phyloP scores from a whole-genome alignment of 2,329 filamentous ascomycete species.

The Waltergamsia citrina region DNA sequence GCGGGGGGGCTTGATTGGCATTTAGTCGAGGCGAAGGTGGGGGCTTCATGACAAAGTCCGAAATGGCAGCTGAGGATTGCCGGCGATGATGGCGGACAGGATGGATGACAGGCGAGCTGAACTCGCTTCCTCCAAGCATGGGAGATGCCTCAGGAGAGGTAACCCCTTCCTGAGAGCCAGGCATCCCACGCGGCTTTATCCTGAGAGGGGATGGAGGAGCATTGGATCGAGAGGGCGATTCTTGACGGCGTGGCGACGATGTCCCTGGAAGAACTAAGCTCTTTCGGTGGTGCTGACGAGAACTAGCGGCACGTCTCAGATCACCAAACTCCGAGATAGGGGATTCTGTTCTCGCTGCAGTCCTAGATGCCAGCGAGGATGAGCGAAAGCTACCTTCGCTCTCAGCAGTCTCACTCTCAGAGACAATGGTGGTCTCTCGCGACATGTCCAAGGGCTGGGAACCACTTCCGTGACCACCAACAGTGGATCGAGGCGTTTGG shows the following conservation, averaged over 20 bases:
- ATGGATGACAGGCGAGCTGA: slow-evolving; percentile 62
- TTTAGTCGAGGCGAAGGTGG: slow-evolving; percentile 72
- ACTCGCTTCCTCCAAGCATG: slow-evolving; percentile 73
- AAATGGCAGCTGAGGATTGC: slow-evolving; percentile 85
- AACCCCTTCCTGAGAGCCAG: slow-evolving; percentile 52
- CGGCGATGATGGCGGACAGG: slow-evolving; percentile 64
- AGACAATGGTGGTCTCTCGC: slow-evolving; percentile 60
- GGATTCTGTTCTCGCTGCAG: slow-evolving; percentile 69
- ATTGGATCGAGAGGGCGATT: slow-evolving; percentile 72
- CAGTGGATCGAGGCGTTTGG: slow-evolving; percentile 80
- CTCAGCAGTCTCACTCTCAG: slow-evolving; percentile 76
- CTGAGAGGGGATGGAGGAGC: slow-evolving; percentile 81
- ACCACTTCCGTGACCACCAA: slow-evolving; percentile 45
- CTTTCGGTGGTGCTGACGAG: slow-evolving; percentile 73
- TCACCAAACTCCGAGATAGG: slow-evolving; percentile 79
- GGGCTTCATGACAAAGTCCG: slow-evolving; percentile 53
- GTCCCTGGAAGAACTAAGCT: slow-evolving; percentile 76
- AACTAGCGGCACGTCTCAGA: slow-evolving; percentile 66
- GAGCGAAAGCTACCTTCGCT: slow-evolving; percentile 87
- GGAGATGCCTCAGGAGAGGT: slow-evolving; percentile 86
- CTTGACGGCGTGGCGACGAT: slow-evolving; percentile 73
- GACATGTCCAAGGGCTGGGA: slow-evolving; percentile 56
- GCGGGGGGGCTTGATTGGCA: slow-evolving; percentile 67
- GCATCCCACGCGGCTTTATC: slow-evolving; percentile 67
- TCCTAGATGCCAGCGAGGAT: slow-evolving; percentile 60